These are phyloP conservation scores for Leishmania tarentolae DNA, from an alignment of 208 protist genomes.

Conservation along the genomic window DNA sequence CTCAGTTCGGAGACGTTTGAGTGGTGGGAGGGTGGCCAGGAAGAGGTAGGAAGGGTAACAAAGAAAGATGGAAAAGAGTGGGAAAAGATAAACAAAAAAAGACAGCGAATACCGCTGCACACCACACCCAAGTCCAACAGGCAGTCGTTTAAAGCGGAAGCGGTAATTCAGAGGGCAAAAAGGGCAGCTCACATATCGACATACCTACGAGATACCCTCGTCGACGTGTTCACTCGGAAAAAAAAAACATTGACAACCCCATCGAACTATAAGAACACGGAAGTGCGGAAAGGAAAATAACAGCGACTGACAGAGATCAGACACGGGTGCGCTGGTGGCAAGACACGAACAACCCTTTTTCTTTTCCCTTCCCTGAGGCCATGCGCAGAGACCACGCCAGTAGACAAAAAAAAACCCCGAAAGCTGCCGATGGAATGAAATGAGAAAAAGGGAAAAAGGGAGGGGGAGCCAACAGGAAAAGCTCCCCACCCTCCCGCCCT, in stretches of 20 bases:
- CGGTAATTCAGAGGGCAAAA: not conserved
- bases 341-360: not conserved
- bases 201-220: not conserved
- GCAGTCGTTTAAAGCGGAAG: not conserved
- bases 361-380: not conserved
- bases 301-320: conserved; percentile 10
- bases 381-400: not conserved
- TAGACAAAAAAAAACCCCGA: not conserved
- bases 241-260: not conserved
- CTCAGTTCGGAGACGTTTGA: not conserved
- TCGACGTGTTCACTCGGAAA: not conserved
- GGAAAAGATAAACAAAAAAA: not conserved
- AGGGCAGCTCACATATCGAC: not conserved
- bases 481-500: too few relatives aligned
- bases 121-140: not conserved
- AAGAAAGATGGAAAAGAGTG: not conserved
- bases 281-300: not conserved
- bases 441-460: not conserved
- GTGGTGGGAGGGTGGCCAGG: not conserved
- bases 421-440: not conserved
- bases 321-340: not conserved
- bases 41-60: not conserved
- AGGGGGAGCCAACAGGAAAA: too few relatives aligned
- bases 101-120: not conserved
- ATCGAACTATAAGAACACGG: not conserved